Evolutionary conservation across 306 rosid genomes (phyloP).

Genomic region (Urtica urens): DNA sequence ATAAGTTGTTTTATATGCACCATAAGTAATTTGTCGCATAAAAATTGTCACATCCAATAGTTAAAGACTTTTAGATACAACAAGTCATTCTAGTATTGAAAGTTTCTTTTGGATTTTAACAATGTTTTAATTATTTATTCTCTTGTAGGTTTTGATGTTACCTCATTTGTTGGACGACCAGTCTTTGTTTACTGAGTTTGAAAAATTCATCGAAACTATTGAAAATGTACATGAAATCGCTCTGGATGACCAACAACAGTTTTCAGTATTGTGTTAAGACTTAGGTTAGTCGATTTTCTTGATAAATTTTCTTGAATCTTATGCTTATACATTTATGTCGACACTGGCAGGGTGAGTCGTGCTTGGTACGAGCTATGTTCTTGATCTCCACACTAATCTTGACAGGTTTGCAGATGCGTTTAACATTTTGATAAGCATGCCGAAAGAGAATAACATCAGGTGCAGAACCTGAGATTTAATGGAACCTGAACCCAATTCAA

Average conservation of each 20-base stretch:
- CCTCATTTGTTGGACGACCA: constrained; percentile 67
- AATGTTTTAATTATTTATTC: constrained; percentile 3
- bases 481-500: constrained; percentile 74
- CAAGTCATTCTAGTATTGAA: too few relatives aligned
- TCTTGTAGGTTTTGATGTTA: constrained; percentile 69
- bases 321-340: constrained; percentile 12
- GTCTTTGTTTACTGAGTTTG: constrained; percentile 70
- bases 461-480: too few relatives aligned
- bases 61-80: too few relatives aligned
- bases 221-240: constrained; percentile 82
- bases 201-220: constrained; percentile 79
- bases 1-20: too few relatives aligned
- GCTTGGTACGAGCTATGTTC: too few relatives aligned
- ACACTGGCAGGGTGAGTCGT: constrained; percentile 48
- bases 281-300: background rate
- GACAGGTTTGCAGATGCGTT: constrained; percentile 91
- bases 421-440: constrained; percentile 76
- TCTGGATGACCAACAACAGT: constrained; percentile 78
- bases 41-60: too few relatives aligned
- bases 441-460: constrained; percentile 92
- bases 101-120: too few relatives aligned
- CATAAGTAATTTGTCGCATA: too few relatives aligned
- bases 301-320: background rate
- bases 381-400: too few relatives aligned
- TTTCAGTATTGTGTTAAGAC: constrained; percentile 53